Conservation (phyloP, 2,329 filamentous ascomycete species). For the Aspergillus sp. region DNA sequence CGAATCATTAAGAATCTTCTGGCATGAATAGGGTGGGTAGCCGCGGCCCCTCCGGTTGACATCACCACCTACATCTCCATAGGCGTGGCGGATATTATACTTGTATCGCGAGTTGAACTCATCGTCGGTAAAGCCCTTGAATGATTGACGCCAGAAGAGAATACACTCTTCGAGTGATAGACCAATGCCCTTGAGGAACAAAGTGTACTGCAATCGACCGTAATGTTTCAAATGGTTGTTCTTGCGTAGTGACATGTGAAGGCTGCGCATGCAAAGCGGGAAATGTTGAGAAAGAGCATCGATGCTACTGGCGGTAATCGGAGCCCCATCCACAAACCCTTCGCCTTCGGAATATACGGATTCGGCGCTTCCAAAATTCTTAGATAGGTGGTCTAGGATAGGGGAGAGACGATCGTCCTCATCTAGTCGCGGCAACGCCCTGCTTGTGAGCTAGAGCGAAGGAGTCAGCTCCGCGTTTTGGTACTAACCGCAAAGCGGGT, state of each 20-base stretch:
- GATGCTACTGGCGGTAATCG: conserved; percentile 76
- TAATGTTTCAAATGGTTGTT: conserved; percentile 92
- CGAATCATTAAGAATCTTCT: conserved; percentile 90
- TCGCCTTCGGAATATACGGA: conserved; percentile 71
- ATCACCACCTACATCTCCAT: conserved; percentile 94
- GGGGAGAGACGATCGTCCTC: conserved; percentile 89
- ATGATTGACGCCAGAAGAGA: conserved; percentile 83
- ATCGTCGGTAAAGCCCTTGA: conserved; percentile 86
- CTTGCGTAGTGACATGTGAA: conserved; percentile 81
- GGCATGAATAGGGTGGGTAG: conserved; percentile 89
- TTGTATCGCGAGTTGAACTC: conserved; percentile 96
- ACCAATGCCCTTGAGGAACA: conserved; percentile 96
- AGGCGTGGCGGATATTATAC: conserved; percentile 93
- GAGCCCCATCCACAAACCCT: conserved; percentile 65
- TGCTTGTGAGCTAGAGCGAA: conserved; percentile 69
- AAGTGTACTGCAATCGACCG: conserved; percentile 87
- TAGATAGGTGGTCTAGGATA: conserved; percentile 79
- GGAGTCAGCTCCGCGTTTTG: conserved; percentile 18
- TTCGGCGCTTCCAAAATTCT: conserved; percentile 92
- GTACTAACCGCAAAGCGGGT: conserved; percentile 10
- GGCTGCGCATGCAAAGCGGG: conserved; percentile 89
- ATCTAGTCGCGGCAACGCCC: conserved; percentile 85
- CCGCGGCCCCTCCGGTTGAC: conserved; percentile 81
- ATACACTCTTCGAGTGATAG: conserved; percentile 88
- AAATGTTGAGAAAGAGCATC: conserved; percentile 79